Percentiles rank a stretch among this genome's conserved stretches.
These are phyloP conservation scores for Myxozyma geophila DNA, from an alignment of 805 yeast species.

Conservation along the genomic window DNA sequence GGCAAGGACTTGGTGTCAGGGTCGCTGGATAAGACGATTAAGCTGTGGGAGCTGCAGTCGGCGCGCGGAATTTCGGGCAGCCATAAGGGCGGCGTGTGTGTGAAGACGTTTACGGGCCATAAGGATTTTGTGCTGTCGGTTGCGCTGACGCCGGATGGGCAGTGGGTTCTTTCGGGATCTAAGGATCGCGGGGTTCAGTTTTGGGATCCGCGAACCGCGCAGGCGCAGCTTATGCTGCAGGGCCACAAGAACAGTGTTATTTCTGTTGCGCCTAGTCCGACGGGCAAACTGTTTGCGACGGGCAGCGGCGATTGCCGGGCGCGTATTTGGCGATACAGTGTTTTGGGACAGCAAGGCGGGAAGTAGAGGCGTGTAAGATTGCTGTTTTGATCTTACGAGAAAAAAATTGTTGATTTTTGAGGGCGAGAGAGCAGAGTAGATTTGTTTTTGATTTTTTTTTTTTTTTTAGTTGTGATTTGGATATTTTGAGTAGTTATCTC, in stretches of 20 bases:
- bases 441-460: no score
- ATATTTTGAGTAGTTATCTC: no score
- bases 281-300: constrained; percentile 90
- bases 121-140: constrained; percentile 94
- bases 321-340: constrained; percentile 72
- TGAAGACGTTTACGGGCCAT: constrained; percentile 92
- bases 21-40: constrained; percentile 92
- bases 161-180: constrained; percentile 90
- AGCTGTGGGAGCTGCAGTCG: constrained; percentile 85
- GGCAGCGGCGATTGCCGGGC: constrained; percentile 98
- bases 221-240: constrained; percentile 91
- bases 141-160: constrained; percentile 90
- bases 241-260: constrained; percentile 97
- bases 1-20: constrained; percentile 94
- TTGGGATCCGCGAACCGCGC: constrained; percentile 93
- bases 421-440: background rate
- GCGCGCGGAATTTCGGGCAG: constrained; percentile 49
- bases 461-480: no score
- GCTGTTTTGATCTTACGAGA: background rate
- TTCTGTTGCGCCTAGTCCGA: constrained; percentile 87
- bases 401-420: background rate
- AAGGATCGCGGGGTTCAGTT: constrained; percentile 96
- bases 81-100: constrained; percentile 60
- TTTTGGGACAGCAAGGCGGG: constrained; percentile 20
- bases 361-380: background rate